phyloP scores from a whole-genome alignment of 2,329 filamentous ascomycete species.

The Microsporum canis region DNA sequence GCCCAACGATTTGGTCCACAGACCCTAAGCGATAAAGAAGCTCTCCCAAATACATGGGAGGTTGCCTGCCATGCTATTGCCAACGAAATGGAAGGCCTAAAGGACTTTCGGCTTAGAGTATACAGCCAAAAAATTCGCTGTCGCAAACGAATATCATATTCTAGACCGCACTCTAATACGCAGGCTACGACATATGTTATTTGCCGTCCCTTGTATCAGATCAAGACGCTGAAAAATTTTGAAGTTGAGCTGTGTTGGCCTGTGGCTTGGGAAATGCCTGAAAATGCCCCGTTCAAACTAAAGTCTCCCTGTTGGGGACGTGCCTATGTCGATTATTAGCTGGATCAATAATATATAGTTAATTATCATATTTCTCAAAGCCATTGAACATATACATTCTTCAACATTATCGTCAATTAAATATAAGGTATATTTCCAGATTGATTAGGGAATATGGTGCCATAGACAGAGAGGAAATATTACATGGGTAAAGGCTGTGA shows the following conservation, averaged over 20 bases:
- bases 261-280: not conserved
- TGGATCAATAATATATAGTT: not conserved
- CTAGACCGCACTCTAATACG: not conserved
- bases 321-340: not conserved
- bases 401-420: not conserved
- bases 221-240: not conserved
- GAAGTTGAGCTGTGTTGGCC: not conserved
- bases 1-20: not conserved
- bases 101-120: not conserved
- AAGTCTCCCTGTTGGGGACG: not conserved
- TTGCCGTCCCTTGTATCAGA: not conserved
- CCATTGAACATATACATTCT: too few species aligned
- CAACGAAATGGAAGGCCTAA: not conserved
- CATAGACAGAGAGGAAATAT: not conserved
- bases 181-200: not conserved
- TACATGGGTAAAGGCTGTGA: not conserved
- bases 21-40: not conserved
- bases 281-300: not conserved
- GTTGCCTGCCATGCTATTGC: not conserved
- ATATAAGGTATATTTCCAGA: not conserved
- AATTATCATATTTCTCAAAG: not conserved
- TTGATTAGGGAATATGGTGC: not conserved
- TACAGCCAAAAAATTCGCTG: not conserved
- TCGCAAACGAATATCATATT: not conserved
- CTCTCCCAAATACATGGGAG: not conserved